Evolutionary conservation across 2,329 filamentous ascomycete species (phyloP).

Genomic region (Cryphonectria japonica): DNA sequence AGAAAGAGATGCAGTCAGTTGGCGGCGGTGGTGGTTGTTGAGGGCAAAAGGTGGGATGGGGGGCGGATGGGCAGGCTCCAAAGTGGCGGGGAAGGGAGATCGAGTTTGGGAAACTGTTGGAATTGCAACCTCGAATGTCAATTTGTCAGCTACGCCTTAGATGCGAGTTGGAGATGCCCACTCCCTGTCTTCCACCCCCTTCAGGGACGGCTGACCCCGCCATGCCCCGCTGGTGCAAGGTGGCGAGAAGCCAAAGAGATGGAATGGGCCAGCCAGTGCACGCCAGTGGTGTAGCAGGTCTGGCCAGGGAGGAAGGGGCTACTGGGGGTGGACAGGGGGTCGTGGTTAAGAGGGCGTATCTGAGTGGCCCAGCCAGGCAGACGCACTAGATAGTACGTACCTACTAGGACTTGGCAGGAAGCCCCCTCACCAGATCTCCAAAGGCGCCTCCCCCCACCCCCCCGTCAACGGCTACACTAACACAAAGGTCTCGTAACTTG

Average conservation of each 20-base stretch:
- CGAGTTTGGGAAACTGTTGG: conserved; percentile 14
- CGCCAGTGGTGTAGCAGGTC: neutral
- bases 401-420: neutral
- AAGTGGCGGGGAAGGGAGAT: conserved; percentile 26
- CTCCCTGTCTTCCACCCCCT: neutral
- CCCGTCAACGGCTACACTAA: neutral
- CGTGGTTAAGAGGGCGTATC: neutral
- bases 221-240: neutral
- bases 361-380: neutral
- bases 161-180: neutral
- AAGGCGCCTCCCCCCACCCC: neutral
- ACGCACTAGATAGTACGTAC: neutral
- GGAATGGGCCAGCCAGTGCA: neutral
- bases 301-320: neutral
- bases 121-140: conserved; percentile 32
- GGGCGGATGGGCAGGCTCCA: conserved; percentile 22
- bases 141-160: conserved; percentile 35
- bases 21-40: neutral
- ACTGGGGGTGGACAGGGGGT: neutral
- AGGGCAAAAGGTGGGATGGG: neutral
- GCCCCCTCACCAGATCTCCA: neutral
- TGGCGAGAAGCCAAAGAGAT: neutral
- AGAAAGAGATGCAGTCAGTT: neutral
- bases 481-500: neutral
- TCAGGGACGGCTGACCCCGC: neutral